phyloP scores from a whole-genome alignment of 805 yeast species.

The Kodamaea lidongshanica region DNA sequence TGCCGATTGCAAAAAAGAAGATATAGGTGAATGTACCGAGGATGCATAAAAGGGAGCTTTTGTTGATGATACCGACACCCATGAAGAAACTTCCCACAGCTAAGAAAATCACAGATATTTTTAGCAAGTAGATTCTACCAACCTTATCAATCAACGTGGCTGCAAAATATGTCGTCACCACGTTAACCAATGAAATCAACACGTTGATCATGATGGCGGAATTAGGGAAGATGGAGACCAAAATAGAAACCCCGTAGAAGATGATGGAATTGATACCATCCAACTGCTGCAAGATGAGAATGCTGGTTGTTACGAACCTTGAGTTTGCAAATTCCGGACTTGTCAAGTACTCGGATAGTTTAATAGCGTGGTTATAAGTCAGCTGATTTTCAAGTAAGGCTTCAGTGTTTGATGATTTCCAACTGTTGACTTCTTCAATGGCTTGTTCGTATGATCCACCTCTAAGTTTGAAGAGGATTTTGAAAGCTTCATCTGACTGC shows the following conservation, averaged over 20 bases:
- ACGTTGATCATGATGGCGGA: constrained; percentile 70
- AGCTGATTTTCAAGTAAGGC: constrained; percentile 8
- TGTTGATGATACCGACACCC: constrained; percentile 55
- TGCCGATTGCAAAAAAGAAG: constrained; percentile 80
- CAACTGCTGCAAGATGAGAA: constrained; percentile 82
- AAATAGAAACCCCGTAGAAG: constrained; percentile 85
- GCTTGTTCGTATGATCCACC: constrained; percentile 34
- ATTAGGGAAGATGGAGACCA: constrained; percentile 65
- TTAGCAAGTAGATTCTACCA: constrained; percentile 71
- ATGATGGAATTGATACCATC: constrained; percentile 90
- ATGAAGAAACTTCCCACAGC: constrained; percentile 56
- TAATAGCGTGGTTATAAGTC: constrained; percentile 14
- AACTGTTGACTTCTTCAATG: constrained; percentile 32
- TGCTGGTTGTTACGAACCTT: constrained; percentile 58
- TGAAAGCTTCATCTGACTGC: constrained; percentile 33
- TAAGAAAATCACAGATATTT: constrained; percentile 65
- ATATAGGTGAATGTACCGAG: constrained; percentile 67
- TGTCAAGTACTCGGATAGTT: constrained; percentile 41
- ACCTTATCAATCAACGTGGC: constrained; percentile 69
- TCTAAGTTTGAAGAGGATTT: constrained; percentile 29
- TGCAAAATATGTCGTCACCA: constrained; percentile 63
- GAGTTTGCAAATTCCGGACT: constrained; percentile 51
- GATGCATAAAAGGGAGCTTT: constrained; percentile 47
- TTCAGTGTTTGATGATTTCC: constrained; percentile 16
- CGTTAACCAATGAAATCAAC: constrained; percentile 67